Evolutionary conservation across 306 rosid genomes (phyloP), one percentile per base, ranked within the genome.

Genomic region (Sophora flavescens): DNA sequence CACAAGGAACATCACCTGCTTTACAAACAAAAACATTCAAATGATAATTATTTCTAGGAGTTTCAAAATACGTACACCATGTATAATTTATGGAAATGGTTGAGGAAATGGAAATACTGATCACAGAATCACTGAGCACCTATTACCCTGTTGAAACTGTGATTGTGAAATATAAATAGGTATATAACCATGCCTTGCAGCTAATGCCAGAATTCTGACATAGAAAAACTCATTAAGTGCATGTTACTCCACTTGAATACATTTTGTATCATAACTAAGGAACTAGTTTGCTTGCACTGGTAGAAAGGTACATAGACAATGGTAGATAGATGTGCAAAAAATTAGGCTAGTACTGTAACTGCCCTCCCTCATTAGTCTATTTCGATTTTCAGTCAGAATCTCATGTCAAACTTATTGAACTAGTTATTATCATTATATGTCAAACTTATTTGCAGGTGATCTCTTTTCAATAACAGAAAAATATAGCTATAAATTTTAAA

Each of bases 1-100:
- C 99, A 52, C 95, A 84, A 60, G 93, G 96, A 70, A 95, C 85
- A 36, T 90, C 96, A 61, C 97, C 98, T 94, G 86, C 56, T 32
- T 41, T 73, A 39, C 11, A 70, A 57, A 44, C 60, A 41, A 68
- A 52, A 54, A 51, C 48, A 28, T 48, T 54, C 30, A 70, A 60
- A 22, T 50, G 41, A 44, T 67, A 4, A 36, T 56, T 36, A 65
- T n/a, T 62, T 67, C 59, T n/a, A 28, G 63, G 60, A 38, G 70
- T 76, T 83, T 44, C 54, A n/a, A 35, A 44, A 45, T 47, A 64
- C 14, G 51, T 26, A 18, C 42, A 33, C 5, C n/a, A 15, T 6
- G 26, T 44, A 77, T 47, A 26, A 28, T 57, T 32, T 45, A 63
- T 15, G 5, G 50, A 44, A 3, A 11, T 44, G 26, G n/a, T 70